Evolutionary conservation across 495 filamentous ascomycete species (phyloP).

Genomic region (Polyplosphaeria fusca): DNA sequence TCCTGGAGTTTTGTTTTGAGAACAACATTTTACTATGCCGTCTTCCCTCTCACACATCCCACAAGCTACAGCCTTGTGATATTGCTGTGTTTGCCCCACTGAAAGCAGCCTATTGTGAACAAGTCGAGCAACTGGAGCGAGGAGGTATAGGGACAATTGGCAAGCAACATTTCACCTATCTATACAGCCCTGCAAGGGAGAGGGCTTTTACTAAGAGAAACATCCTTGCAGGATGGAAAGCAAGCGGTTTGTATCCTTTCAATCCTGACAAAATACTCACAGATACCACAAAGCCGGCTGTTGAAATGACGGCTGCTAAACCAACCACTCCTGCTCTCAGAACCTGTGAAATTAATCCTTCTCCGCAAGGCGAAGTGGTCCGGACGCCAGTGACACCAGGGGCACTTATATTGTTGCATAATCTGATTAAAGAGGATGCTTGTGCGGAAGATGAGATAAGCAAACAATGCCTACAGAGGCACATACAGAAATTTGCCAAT

Average conservation of each 20-base stretch:
- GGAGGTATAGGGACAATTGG: not conserved
- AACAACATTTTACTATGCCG: slow-evolving; percentile 1
- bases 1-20: slow-evolving; percentile 1
- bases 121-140: slow-evolving; percentile 2
- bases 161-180: slow-evolving; percentile 6
- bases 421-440: slow-evolving; percentile 7
- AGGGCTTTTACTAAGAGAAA: slow-evolving; percentile 5
- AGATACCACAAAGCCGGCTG: not conserved
- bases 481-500: slow-evolving; percentile 14
- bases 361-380: slow-evolving; percentile 4
- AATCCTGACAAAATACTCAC: not conserved
- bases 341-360: slow-evolving; percentile 10
- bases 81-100: not conserved
- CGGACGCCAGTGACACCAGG: slow-evolving; percentile 6
- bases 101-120: not conserved
- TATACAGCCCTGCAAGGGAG: slow-evolving; percentile 2
- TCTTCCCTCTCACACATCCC: no score
- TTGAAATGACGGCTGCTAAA: slow-evolving; percentile 5
- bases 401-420: slow-evolving; percentile 12
- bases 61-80: no score
- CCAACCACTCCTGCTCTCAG: slow-evolving; percentile 6
- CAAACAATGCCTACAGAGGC: slow-evolving; percentile 3
- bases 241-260: slow-evolving; percentile 1
- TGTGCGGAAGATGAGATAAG: slow-evolving; percentile 9
- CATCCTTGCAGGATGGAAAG: not conserved